Percentiles rank a stretch among this genome's conserved stretches.
Evolutionary conservation across 2,329 filamentous ascomycete species (phyloP).

Genomic region (Fusarium virguliforme): DNA sequence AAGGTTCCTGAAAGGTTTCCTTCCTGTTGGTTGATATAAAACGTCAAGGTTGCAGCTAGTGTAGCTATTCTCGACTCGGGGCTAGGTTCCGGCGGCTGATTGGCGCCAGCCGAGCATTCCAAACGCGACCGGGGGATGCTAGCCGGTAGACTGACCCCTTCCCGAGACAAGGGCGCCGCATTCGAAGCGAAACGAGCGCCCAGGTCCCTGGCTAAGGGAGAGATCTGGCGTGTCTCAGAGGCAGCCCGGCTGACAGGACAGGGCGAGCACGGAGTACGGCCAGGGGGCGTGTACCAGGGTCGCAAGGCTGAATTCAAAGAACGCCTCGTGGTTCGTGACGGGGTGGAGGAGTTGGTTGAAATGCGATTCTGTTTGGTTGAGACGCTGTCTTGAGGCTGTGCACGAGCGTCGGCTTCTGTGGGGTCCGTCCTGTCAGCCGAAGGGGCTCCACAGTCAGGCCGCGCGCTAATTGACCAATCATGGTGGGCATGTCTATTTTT

Average conservation of each 20-base stretch:
- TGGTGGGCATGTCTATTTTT: constrained; percentile 43
- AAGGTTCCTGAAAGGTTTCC: constrained; percentile 10
- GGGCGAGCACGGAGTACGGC: constrained; percentile 13
- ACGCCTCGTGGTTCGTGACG: constrained; percentile 40
- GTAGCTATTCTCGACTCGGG: constrained; percentile 35
- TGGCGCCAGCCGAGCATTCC: constrained; percentile 24
- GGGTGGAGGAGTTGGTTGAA: neutral
- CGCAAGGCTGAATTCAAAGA: constrained; percentile 47
- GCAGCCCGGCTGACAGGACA: constrained; percentile 40
- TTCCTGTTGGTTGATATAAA: neutral
- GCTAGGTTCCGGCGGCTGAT: constrained; percentile 22
- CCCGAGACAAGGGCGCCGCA: constrained; percentile 38
- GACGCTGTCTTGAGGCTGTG: constrained; percentile 41
- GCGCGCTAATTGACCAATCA: constrained; percentile 48
- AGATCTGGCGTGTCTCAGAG: constrained; percentile 35
- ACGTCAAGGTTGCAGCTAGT: constrained; percentile 11
- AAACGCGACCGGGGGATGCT: constrained; percentile 4
- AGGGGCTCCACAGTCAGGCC: constrained; percentile 20
- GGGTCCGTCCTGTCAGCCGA: constrained; percentile 32
- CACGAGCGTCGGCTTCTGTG: constrained; percentile 31
- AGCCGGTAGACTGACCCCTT: constrained; percentile 33
- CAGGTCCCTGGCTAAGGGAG: constrained; percentile 14
- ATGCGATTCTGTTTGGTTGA: constrained; percentile 31
- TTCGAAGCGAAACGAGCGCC: constrained; percentile 26
- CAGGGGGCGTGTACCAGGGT: constrained; percentile 21